Conservation (phyloP, 169 alveolate genomes). For the Toxoplasma gondii region DNA sequence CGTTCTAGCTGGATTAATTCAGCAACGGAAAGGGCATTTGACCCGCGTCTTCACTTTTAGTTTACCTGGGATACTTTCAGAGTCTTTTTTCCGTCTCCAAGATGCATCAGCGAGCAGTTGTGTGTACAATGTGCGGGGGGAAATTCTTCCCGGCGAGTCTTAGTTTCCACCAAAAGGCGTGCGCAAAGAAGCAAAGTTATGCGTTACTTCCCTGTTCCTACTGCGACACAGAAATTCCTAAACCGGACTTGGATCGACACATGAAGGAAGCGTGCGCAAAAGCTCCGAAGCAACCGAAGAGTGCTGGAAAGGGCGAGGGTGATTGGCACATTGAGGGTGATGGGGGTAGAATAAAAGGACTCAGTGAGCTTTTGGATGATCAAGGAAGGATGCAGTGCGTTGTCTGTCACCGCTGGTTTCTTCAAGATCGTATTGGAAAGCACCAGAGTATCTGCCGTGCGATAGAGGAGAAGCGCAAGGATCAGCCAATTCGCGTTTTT, state of each 20-base stretch:
- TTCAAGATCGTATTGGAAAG: conserved; percentile 53
- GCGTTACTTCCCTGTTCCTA: conserved; percentile 32
- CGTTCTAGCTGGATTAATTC: too few species aligned
- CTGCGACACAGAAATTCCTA: conserved; percentile 45
- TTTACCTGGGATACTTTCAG: too few species aligned
- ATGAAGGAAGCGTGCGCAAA: conserved; percentile 18
- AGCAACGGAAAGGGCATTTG: too few species aligned
- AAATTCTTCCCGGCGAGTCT: conserved; percentile 41
- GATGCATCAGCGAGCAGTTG: conserved; percentile 52
- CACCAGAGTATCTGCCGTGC: conserved; percentile 47
- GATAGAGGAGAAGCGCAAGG: neutral
- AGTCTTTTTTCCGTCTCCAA: neutral
- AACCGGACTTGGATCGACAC: conserved; percentile 54
- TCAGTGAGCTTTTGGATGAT: conserved; percentile 31
- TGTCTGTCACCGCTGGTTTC: conserved; percentile 58
- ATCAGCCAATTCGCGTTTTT: conserved; percentile 10
- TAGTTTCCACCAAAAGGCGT: conserved; percentile 54
- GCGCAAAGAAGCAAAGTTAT: conserved; percentile 43
- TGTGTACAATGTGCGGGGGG: conserved; percentile 63
- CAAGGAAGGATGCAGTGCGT: conserved; percentile 58
- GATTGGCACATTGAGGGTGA: neutral
- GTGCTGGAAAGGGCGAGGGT: neutral
- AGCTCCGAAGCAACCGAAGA: conserved; percentile 30
- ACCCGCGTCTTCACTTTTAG: too few species aligned
- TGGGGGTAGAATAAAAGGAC: neutral